phyloP scores from a whole-genome alignment of 2,329 filamentous ascomycete genomes.

The Cordyceps pruinosa region DNA sequence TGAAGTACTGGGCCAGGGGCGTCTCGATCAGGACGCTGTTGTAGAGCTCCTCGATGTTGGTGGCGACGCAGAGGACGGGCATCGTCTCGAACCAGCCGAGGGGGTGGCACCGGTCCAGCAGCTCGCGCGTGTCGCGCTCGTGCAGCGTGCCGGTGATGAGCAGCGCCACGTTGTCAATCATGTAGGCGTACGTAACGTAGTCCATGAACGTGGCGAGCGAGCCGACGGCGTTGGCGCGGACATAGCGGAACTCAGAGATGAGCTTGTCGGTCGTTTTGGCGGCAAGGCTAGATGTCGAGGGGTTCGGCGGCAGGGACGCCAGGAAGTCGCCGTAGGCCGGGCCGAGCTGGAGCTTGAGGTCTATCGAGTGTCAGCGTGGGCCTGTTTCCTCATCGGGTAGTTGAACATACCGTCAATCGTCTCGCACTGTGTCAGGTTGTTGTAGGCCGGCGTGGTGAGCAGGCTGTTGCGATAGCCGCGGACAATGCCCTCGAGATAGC shows the following conservation, averaged over 20 bases:
- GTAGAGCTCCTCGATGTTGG: conserved; percentile 97
- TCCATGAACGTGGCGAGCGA: conserved; percentile 93
- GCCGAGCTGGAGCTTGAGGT: conserved; percentile 95
- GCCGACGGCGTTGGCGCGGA: conserved; percentile 88
- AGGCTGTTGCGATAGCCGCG: conserved; percentile 94
- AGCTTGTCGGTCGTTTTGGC: conserved; percentile 97
- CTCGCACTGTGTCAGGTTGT: conserved; percentile 95
- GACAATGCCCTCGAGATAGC: conserved; percentile 95
- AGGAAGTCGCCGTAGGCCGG: conserved; percentile 97
- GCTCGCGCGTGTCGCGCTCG: conserved; percentile 91
- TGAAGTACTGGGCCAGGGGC: conserved; percentile 92
- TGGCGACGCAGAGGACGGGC: conserved; percentile 94
- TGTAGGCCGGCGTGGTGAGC: conserved; percentile 83
- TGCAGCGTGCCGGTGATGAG: conserved; percentile 97
- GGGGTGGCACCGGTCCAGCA: conserved; percentile 91
- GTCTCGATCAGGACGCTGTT: conserved; percentile 97
- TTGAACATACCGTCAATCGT: conserved; percentile 74
- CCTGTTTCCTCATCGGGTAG: neutral
- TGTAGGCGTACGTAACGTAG: conserved; percentile 97
- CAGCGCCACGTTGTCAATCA: conserved; percentile 98
- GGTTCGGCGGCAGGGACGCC: conserved; percentile 85
- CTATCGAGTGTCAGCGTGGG: conserved; percentile 37
- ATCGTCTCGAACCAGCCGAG: conserved; percentile 99
- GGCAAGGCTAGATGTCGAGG: conserved; percentile 90
- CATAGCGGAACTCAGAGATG: conserved; percentile 92